Evolutionary conservation across 2,329 filamentous ascomycete genomes (phyloP), one percentile per base, ranked within the genome.

Genomic region (Tolypocladium cylindrosporum): DNA sequence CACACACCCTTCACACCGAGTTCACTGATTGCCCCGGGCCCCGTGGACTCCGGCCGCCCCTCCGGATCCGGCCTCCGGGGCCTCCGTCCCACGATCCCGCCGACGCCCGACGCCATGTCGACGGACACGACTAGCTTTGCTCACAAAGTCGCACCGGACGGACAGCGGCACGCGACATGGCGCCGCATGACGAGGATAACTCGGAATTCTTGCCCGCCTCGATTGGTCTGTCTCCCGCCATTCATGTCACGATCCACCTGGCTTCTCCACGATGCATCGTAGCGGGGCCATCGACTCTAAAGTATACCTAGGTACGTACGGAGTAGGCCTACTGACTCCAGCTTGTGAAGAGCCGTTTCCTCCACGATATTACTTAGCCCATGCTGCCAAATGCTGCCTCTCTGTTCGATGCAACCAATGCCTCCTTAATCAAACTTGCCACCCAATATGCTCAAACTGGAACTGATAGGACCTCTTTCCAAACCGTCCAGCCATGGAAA

Each of bases 11-110:
- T 24, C n/a, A 43, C 37, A 39, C 6, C 39, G 14, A 5, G 43
- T 5, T 7, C 48, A n/a, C 31, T 31, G 31, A 14, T n/a, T 36
- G 48, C 19, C 31, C 57, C 59, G 59, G 59, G 56, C 10, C 52
- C 59, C 59, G 57, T 58, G 59, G 59, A 55, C 55, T 55, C 59
- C 59, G 59, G 34, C 40, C 31, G 21, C 40, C 31, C 43, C 4
- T 57, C n/a, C 55, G 58, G 51, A 11, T 37, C 43, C 57, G 57
- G 31, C 36, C 42, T 27, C 59, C 50, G 57, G 36, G 41, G 31
- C 36, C 45, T 39, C 51, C 55, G 51, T 41, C 24, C 43, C 31
- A 41, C 50, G 14, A 50, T 24, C 5, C 24, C 48, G 36, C 16
- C 19, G 14, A 34, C 31, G 41, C 39, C 21, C 21, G 37, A 27